Percentiles rank a stretch among this genome's conserved stretches.
phyloP scores from a whole-genome alignment of 169 alveolate species.

The Ichthyophthirius multifiliis region DNA sequence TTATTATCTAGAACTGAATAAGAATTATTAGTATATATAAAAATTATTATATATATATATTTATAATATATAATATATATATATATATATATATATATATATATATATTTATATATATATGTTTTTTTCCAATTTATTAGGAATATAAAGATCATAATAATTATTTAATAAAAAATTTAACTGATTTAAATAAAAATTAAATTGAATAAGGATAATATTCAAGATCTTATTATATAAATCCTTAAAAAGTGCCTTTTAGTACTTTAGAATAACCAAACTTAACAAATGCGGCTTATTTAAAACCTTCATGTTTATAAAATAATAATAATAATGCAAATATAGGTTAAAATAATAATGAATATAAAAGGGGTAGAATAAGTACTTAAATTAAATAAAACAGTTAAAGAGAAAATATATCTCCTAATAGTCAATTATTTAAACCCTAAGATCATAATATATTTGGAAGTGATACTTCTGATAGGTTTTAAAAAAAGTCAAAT shows the following conservation, averaged over 20 bases:
- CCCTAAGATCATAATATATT: slow-evolving; percentile 1
- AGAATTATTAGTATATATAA: background rate
- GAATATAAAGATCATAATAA: background rate
- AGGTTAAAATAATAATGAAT: background rate
- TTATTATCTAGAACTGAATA: slow-evolving; percentile 10
- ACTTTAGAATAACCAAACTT: background rate
- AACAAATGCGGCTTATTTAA: background rate
- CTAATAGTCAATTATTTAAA: background rate
- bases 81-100: slow-evolving; percentile 1
- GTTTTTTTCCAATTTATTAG: no score
- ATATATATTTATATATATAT: background rate
- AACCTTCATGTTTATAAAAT: no score
- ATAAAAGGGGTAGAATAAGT: background rate
- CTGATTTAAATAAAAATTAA: background rate
- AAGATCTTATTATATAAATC: background rate
- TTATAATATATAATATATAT: slow-evolving; percentile 15
- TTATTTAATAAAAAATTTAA: background rate
- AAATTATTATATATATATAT: slow-evolving; percentile 9
- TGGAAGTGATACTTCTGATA: background rate
- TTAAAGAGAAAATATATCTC: background rate
- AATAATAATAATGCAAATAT: no score
- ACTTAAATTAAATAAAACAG: background rate
- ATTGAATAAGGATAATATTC: background rate
- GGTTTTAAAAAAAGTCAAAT: background rate
- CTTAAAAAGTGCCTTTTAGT: background rate